A percentile compares a stretch with the other conserved stretches of the same genome.
phyloP scores from a whole-genome alignment of 495 filamentous ascomycete genomes.

The Margaritispora aquatica region DNA sequence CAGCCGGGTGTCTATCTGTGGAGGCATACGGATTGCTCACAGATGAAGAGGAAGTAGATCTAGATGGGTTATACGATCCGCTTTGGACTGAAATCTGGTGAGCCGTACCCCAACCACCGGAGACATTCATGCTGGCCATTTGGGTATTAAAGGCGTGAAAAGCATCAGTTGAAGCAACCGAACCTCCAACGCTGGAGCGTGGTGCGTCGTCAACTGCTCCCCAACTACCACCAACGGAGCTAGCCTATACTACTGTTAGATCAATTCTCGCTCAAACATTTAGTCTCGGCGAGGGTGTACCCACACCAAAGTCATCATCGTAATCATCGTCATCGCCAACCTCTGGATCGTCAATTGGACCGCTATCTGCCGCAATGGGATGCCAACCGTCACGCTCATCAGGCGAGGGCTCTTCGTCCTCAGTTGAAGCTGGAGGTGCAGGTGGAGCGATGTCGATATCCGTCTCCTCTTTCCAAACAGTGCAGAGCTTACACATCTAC shows the following conservation, averaged over 20 bases:
- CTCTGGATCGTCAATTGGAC: neutral
- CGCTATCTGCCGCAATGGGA: neutral
- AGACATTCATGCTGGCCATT: neutral
- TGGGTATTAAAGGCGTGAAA: neutral
- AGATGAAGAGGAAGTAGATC: neutral
- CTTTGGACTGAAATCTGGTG: too few relatives aligned
- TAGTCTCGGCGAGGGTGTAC: too few relatives aligned
- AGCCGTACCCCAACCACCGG: too few relatives aligned
- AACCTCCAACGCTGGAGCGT: neutral
- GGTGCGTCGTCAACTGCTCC: neutral
- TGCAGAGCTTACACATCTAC: conserved; percentile 53
- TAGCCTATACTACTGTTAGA: too few relatives aligned
- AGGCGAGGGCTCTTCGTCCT: neutral
- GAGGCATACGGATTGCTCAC: neutral
- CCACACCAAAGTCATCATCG: neutral
- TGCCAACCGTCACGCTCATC: neutral
- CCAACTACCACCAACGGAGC: too few relatives aligned
- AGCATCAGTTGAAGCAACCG: neutral
- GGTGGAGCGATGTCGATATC: conserved; percentile 17
- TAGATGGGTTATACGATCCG: too few relatives aligned
- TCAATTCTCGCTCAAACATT: too few relatives aligned
- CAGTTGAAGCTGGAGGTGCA: too few relatives aligned
- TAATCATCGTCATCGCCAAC: neutral
- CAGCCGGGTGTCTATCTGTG: neutral
- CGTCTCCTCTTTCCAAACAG: conserved; percentile 30